phyloP scores from a whole-genome alignment of 78 protist genomes.

The Dictyostelium discoideum region DNA sequence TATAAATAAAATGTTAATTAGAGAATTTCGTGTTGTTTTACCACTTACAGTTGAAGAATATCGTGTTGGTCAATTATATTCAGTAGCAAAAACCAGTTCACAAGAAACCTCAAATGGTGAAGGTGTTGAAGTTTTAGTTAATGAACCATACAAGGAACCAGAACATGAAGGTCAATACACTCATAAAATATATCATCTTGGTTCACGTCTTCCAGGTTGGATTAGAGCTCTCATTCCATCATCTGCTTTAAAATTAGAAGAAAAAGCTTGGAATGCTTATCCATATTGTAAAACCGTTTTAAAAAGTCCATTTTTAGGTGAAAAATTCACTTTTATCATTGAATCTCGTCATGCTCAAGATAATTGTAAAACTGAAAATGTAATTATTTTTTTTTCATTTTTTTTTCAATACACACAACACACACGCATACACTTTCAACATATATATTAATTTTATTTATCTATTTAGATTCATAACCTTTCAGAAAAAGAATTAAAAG shows the following conservation, averaged over 20 bases:
- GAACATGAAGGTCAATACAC: conserved; percentile 90
- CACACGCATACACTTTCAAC: no score
- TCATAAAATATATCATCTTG: conserved; percentile 87
- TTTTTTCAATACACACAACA: no score
- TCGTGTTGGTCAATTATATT: conserved; percentile 87
- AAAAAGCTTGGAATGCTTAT: conserved; percentile 93
- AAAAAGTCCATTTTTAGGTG: conserved; percentile 82
- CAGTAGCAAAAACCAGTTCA: conserved; percentile 79
- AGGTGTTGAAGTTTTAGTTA: conserved; percentile 89
- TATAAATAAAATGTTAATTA: conserved; percentile 25
- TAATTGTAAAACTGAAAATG: conserved; percentile 70
- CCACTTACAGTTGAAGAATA: conserved; percentile 84
- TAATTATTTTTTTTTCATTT: neutral
- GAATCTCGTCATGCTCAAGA: conserved; percentile 86
- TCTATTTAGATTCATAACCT: conserved; percentile 46
- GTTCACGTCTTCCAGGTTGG: conserved; percentile 83
- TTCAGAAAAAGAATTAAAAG: conserved; percentile 52
- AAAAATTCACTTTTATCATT: conserved; percentile 76
- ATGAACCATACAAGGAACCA: conserved; percentile 87
- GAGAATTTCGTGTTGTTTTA: conserved; percentile 72
- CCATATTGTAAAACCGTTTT: conserved; percentile 92
- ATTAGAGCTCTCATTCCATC: conserved; percentile 83
- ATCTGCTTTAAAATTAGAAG: conserved; percentile 86
- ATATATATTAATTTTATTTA: neutral
- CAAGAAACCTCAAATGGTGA: conserved; percentile 86